Evolutionary conservation across 192 early-diverging fungal species (phyloP), one percentile per base, ranked within the genome.

Genomic region (Coemansia sp.): DNA sequence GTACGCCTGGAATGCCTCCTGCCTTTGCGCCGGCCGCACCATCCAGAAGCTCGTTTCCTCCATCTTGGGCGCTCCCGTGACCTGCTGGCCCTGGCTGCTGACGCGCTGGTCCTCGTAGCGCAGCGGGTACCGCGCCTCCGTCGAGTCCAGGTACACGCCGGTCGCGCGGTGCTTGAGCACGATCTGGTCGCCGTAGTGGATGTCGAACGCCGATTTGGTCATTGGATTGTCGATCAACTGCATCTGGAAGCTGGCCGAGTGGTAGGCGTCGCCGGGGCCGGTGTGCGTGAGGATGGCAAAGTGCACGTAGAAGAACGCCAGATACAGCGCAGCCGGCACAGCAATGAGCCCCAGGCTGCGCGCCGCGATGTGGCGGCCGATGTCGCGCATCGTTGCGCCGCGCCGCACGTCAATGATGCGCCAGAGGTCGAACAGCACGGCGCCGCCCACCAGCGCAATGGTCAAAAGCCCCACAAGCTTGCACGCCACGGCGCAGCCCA

Each of bases 381-480:
- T 89, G 67, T 92, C 77, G 10, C 68, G 76, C 77, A 94, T 87
- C 36, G 86, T 85, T 34, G 91, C 66, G 12, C 92, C 91, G 44
- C 92, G 89, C 23, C 88, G 87, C 65, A 91, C 86, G 66, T 98
- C 95, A 61, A 98, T 80, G 53, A 98, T 84, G n/a, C 88, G 78
- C 95, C 96, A 98, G 33, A 99, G 86, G 63, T 99, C 97, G 60
- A 86, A 81, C 8, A 99, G 44, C 1, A 92, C 91, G 7, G 93
- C 93, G 33, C 89, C 74, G 24, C 97, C 97, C 59, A 99, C 84
- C 5, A 94, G 87, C 6, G 81, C 84, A 24, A 99, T 87, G 6
- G 93, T 90, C 63, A 99, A 89, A 24, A 98, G 73, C 6, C 97
- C 97, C 1, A 99, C 96, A 90, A 99, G 91, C 72, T 99, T 99